Percentiles rank a stretch among this genome's conserved stretches.
phyloP scores from a whole-genome alignment of 768 basidiomycete species.

The Phanerochaete carnosa region DNA sequence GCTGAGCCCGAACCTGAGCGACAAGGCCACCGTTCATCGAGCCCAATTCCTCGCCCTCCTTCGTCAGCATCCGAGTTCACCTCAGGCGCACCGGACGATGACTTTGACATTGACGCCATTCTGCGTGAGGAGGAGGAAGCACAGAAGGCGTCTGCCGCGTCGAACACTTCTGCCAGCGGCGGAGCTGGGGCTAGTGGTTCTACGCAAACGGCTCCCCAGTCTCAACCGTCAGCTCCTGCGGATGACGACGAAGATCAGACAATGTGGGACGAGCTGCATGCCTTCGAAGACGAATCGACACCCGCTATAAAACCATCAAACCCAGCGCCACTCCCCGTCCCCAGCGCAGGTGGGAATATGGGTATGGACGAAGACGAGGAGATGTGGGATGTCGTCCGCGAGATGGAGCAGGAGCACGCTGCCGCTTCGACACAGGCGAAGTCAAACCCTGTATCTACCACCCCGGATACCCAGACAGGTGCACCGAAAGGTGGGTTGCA shows the following conservation, averaged over 20 bases:
- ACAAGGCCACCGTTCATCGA: not conserved
- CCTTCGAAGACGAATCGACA: conserved; percentile 8
- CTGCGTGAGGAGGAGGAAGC: conserved; percentile 42
- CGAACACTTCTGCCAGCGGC: conserved; percentile 4
- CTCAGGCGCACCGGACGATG: conserved; percentile 29
- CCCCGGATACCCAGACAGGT: not conserved
- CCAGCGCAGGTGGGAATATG: not conserved
- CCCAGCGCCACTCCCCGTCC: not conserved
- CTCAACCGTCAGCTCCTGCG: conserved; percentile 15
- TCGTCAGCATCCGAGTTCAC: conserved; percentile 11
- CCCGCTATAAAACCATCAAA: conserved; percentile 1
- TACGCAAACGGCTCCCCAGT: conserved; percentile 3
- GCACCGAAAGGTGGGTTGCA: not conserved
- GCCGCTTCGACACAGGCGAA: not conserved
- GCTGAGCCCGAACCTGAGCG: not conserved
- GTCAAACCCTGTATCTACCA: not conserved
- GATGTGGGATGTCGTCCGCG: conserved; percentile 67
- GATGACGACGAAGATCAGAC: conserved; percentile 37
- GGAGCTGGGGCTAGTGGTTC: too few relatives aligned
- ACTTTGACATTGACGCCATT: conserved; percentile 50
- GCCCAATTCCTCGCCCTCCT: conserved; percentile 11
- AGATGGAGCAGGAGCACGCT: conserved; percentile 40
- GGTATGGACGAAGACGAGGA: conserved; percentile 52
- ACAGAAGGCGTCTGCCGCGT: conserved; percentile 20
- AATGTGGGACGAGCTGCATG: conserved; percentile 32